phyloP scores from a whole-genome alignment of 2,329 filamentous ascomycete genomes.

The Rhynchosporium agropyri region DNA sequence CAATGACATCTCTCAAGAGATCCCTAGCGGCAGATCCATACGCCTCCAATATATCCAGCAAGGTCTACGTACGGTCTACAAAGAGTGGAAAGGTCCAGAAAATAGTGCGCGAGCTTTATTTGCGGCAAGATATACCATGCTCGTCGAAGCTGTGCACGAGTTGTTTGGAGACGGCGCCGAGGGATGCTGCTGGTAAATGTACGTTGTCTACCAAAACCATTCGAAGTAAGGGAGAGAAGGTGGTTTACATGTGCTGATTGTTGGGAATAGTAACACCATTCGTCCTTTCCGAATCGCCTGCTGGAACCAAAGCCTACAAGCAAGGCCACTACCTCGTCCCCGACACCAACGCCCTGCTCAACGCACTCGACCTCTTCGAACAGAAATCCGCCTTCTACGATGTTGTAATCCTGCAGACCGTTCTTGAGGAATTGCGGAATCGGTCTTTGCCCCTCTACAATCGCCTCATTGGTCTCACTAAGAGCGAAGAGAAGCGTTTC shows the following conservation, averaged over 20 bases:
- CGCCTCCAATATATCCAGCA: conserved; percentile 83
- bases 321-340: conserved; percentile 92
- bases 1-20: conserved; percentile 69
- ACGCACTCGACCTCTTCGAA: conserved; percentile 97
- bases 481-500: conserved; percentile 95
- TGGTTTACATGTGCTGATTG: too few species aligned
- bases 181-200: conserved; percentile 79
- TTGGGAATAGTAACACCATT: conserved; percentile 69
- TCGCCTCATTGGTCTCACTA: conserved; percentile 84
- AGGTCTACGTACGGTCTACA: conserved; percentile 92
- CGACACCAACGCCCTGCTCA: conserved; percentile 93
- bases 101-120: conserved; percentile 94
- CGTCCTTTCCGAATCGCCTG: conserved; percentile 85
- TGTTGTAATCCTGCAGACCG: conserved; percentile 94
- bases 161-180: conserved; percentile 75
- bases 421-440: conserved; percentile 94
- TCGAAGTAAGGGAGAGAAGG: neutral
- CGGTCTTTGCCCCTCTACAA: conserved; percentile 94
- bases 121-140: conserved; percentile 95
- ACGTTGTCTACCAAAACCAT: conserved; percentile 36
- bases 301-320: conserved; percentile 78
- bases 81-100: conserved; percentile 98
- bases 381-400: conserved; percentile 90
- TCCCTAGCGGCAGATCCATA: conserved; percentile 54
- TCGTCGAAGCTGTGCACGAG: conserved; percentile 83